phyloP scores from a whole-genome alignment of 306 rosid species.

The Cucurbita argyrosperma region DNA sequence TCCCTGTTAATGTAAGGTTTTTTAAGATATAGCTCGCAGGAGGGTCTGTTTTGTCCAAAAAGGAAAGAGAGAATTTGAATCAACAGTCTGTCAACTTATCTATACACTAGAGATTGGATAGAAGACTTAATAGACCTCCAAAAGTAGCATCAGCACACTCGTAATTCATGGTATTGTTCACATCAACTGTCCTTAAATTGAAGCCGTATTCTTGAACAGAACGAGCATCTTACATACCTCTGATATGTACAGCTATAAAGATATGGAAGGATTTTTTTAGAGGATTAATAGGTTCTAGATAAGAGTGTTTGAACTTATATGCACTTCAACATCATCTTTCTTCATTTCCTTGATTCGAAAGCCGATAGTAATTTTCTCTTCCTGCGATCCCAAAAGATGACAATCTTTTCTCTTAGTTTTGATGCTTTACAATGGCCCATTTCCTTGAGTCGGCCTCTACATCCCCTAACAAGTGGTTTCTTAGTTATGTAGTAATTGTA shows the following conservation, averaged over 20 bases:
- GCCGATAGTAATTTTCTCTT: neutral
- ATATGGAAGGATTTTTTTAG: no score
- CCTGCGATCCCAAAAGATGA: neutral
- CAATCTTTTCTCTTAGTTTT: neutral
- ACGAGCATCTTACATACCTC: neutral
- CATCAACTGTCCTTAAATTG: neutral
- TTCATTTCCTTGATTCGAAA: neutral
- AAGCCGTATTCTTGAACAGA: neutral
- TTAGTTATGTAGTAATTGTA: neutral
- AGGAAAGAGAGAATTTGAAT: neutral
- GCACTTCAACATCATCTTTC: neutral
- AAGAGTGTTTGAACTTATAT: neutral
- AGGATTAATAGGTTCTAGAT: no score
- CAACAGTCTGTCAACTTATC: neutral
- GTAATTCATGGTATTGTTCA: neutral
- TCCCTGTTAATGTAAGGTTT: neutral
- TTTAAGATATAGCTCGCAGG: neutral
- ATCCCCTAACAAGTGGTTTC: neutral
- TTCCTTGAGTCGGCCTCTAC: no score
- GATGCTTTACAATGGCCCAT: neutral
- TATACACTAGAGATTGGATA: neutral
- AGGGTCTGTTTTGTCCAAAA: neutral
- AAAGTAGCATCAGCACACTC: neutral
- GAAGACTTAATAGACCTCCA: neutral
- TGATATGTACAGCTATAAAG: neutral